These are phyloP conservation scores for Lanzia echinophila DNA, from an alignment of 2,329 filamentous ascomycete species.

Conservation along the genomic window DNA sequence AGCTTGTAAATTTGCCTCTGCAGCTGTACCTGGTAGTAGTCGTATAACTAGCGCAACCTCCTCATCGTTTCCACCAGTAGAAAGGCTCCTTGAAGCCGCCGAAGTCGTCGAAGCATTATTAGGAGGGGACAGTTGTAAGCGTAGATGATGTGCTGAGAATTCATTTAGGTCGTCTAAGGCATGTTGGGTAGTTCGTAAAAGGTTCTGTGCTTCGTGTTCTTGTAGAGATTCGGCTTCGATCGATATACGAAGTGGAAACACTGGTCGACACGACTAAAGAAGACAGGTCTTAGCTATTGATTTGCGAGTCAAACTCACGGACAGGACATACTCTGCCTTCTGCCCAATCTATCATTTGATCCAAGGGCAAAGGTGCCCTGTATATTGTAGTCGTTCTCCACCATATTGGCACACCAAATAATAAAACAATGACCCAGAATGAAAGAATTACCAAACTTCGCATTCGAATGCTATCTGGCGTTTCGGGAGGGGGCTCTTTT, in stretches of 20 bases:
- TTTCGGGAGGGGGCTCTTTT: conserved; percentile 64
- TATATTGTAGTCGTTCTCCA: conserved; percentile 92
- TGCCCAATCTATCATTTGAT: conserved; percentile 85
- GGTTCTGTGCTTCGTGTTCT: conserved; percentile 60
- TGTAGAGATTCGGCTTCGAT: conserved; percentile 64
- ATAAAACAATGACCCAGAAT: conserved; percentile 82
- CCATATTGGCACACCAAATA: conserved; percentile 88
- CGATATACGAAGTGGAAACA: conserved; percentile 79
- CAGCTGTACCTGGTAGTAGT: conserved; percentile 56
- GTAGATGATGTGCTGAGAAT: conserved; percentile 76
- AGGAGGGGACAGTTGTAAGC: conserved; percentile 55
- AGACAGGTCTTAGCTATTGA: conserved; percentile 14
- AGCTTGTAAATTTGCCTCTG: conserved; percentile 57
- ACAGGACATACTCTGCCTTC: conserved; percentile 68
- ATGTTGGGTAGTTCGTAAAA: conserved; percentile 77
- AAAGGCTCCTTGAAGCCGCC: conserved; percentile 19
- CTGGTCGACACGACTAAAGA: conserved; percentile 71
- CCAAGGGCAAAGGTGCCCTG: conserved; percentile 73
- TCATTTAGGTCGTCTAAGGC: conserved; percentile 81
- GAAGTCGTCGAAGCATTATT: conserved; percentile 17
- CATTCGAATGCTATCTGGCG: conserved; percentile 57
- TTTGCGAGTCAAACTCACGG: not conserved
- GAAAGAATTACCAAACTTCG: conserved; percentile 73
- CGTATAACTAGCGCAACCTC: conserved; percentile 63
- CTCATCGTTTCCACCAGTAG: conserved; percentile 35